Base-by-base conservation (phyloP, 2,329 filamentous ascomycete genomes). In the Knufia petricola region DNA sequence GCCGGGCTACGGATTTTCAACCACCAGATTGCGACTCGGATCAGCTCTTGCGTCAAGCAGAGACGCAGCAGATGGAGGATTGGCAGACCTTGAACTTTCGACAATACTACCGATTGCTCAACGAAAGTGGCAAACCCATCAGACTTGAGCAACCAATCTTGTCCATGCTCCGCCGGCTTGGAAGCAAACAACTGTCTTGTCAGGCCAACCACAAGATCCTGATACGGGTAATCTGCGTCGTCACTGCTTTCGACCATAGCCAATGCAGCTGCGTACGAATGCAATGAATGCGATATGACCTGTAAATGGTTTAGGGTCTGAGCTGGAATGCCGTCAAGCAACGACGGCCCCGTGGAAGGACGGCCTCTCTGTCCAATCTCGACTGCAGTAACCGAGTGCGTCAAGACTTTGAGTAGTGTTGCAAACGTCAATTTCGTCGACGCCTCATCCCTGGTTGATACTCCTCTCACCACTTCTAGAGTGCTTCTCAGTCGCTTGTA, bases 321-420 rank as follows among this genome's bases (percentile, higher is more conserved):
- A 49, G 90, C 84, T 0, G 92, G 83, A 45, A 96, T 84, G 59
- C 83, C 88, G 56, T 90, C 84, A 17, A 96, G 67, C 39, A 96
- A 69, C 3, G 84, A 90, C 64, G 80, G 75, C 47, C 85, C 83
- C 55, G 84, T 78, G 19, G 81, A 80, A 58, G 87, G 84, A 2
- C 87, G 73, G 4, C 92, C 92, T 58, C 92, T 84, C 63, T 95
- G 88, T 54, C 89, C 83, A 55, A 96, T 95, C 67, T 98, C 92
- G 3, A 86, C 81, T 0, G 88, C 82, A 7, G 88, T 83, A 50
- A 98, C 88, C 0, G 89, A 90, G 62, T 82, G 57, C 24, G 52
- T 51, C 24, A 59, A 38, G n/a, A 42, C 36, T 15, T 10, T 36
- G 6, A 48, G 20, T 4, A 48, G 20, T 13, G 19, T 19, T 3